Evolutionary conservation across 2,329 filamentous ascomycete genomes (phyloP).

Genomic region (Fusarium redolens): DNA sequence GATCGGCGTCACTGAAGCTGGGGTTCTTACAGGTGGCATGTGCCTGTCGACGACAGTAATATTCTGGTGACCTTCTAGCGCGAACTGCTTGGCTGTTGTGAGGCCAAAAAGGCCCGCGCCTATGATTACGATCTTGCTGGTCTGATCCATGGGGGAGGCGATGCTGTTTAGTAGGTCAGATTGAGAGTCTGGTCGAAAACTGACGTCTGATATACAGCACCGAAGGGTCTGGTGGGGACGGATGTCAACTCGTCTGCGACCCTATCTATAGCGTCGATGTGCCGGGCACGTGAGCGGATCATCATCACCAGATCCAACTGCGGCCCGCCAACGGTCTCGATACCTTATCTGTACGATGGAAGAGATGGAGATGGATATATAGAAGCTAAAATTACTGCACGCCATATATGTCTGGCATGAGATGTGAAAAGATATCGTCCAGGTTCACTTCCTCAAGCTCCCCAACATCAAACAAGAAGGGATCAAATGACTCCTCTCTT

Average conservation of each 20-base stretch:
- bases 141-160: slow-evolving; percentile 14
- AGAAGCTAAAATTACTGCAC: not conserved
- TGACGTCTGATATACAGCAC: not conserved
- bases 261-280: not conserved
- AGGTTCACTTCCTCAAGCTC: slow-evolving; percentile 8
- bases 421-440: slow-evolving; percentile 4
- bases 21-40: slow-evolving; percentile 44
- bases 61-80: slow-evolving; percentile 45
- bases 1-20: not conserved
- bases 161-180: not conserved
- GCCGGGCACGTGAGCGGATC: slow-evolving; percentile 24
- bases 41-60: slow-evolving; percentile 51
- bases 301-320: not conserved
- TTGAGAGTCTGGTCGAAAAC: not conserved
- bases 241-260: not conserved
- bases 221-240: not conserved
- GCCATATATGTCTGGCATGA: not conserved
- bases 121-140: slow-evolving; percentile 42
- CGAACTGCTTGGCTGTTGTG: slow-evolving; percentile 44
- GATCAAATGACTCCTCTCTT: not conserved
- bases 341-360: too few relatives aligned
- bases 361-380: not conserved
- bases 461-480: not conserved
- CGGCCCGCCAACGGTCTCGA: too few relatives aligned
- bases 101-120: slow-evolving; percentile 49